Conservation (phyloP, 257 asterid genomes). For the Ophiorrhiza pumila region DNA sequence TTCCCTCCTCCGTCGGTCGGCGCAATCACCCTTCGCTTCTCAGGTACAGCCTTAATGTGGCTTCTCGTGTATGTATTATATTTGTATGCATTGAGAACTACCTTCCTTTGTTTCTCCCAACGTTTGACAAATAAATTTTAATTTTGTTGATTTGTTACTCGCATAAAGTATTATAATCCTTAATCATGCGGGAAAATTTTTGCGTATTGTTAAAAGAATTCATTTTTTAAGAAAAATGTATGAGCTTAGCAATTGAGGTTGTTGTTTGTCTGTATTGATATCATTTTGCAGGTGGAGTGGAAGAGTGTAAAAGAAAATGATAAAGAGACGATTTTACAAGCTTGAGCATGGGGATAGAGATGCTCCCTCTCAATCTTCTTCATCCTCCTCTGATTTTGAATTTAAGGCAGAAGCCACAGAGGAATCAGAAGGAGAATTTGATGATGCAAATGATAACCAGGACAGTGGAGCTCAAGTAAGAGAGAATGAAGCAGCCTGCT, state of each 20-base stretch:
- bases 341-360: slow-evolving; percentile 67
- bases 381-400: slow-evolving; percentile 72
- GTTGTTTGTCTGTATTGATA: neutral
- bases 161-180: neutral
- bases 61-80: neutral
- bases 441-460: slow-evolving; percentile 22
- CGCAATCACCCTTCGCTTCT: neutral
- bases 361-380: slow-evolving; percentile 64
- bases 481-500: slow-evolving; percentile 37
- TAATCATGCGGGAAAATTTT: neutral
- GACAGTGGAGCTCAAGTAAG: slow-evolving; percentile 23
- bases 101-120: neutral
- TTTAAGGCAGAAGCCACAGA: slow-evolving; percentile 50
- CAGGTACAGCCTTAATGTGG: neutral
- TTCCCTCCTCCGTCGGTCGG: slow-evolving; percentile 7
- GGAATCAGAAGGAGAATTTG: slow-evolving; percentile 46
- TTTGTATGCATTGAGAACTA: neutral
- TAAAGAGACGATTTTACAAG: slow-evolving; percentile 79
- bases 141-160: neutral
- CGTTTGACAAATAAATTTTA: neutral
- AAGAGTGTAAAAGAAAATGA: slow-evolving; percentile 44
- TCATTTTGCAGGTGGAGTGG: slow-evolving; percentile 35
- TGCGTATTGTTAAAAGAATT: neutral
- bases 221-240: neutral
- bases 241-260: neutral